Percentiles rank a stretch among this genome's conserved stretches.
Evolutionary conservation across 2,329 filamentous ascomycete genomes (phyloP).

Genomic region (Penicillium digitatum): DNA sequence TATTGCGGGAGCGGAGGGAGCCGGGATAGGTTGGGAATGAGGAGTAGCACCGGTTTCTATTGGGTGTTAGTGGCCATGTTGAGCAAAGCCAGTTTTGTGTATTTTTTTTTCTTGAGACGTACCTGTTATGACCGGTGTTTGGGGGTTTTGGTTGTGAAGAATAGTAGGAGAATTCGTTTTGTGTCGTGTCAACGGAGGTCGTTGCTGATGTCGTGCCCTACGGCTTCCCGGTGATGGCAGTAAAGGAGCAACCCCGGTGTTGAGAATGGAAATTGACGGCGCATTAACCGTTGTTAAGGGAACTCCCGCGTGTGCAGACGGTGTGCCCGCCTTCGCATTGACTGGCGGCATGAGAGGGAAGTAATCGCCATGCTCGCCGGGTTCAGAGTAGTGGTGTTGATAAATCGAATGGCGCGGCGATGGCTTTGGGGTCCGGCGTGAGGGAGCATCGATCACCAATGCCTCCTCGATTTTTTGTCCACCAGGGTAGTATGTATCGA

Average conservation of each 20-base stretch:
- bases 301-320: conserved; percentile 45
- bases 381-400: conserved; percentile 55
- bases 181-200: conserved; percentile 60
- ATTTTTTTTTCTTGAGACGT: too few relatives aligned
- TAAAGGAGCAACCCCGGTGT: conserved; percentile 72
- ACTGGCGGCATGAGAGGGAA: conserved; percentile 69
- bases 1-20: conserved; percentile 25
- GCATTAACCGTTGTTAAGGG: conserved; percentile 37
- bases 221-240: conserved; percentile 77
- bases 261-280: conserved; percentile 74
- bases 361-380: conserved; percentile 72
- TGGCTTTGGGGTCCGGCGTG: conserved; percentile 70
- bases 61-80: conserved; percentile 7
- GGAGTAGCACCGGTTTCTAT: conserved; percentile 28
- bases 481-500: conserved; percentile 80
- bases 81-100: conserved; percentile 9
- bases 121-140: conserved; percentile 44
- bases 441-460: conserved; percentile 80
- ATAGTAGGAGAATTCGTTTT: conserved; percentile 79
- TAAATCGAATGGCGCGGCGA: conserved; percentile 61
- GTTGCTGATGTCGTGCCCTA: conserved; percentile 53
- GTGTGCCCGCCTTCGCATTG: conserved; percentile 35
- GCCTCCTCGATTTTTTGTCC: conserved; percentile 88
- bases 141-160: conserved; percentile 54
- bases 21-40: conserved; percentile 25